Evolutionary conservation across 31 red algal species (phyloP), one percentile per base, ranked within the genome.

Genomic region (Endocladia muricata): DNA sequence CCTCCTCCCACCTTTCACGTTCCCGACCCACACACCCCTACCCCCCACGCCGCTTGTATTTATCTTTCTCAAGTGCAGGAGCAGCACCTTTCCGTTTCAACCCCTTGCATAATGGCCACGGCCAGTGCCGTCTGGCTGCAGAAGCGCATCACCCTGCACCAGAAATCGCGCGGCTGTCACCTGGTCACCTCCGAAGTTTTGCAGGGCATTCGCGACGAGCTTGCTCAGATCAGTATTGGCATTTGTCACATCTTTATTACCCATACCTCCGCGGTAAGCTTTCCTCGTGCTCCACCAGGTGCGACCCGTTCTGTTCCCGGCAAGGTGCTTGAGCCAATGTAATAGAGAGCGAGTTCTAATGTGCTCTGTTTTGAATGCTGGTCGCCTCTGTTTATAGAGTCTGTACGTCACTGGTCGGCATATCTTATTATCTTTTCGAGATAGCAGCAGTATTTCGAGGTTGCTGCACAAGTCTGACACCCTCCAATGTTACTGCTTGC

Each of bases 171-270:
- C 2, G 90, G 90, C 28, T 93, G 83, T 56, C 83, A 93, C 52
- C 78, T 93, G 39, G 59, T 93, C n/a, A 93, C 90, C 37, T 42
- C 67, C 1, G 90, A 93, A 33, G 36, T 87, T 3, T 8, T 82
- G 1, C 40, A 44, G 4, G 82, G 74, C 19, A 54, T 83, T 5
- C 40, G 49, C 52, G 41, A 76, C n/a, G 76, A 86, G 70, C 60
- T 93, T 8, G 44, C 76, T 1, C 64, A 81, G 57, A 57, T 87
- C 31, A 58, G 79, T 21, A 43, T 86, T 37, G 90, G 90, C 61
- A 68, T 93, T 41, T 85, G 77, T 41, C 76, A 93, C 51, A 59
- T 93, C 30, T 93, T 93, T 37, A 93, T 93, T 31, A 70, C 54
- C 41, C 90, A 93, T 44, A 93, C 90, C 13, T 86, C 81, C 1